Base-by-base conservation (phyloP, 1,284 basidiomycete species). In the Ustilago esculenta region DNA sequence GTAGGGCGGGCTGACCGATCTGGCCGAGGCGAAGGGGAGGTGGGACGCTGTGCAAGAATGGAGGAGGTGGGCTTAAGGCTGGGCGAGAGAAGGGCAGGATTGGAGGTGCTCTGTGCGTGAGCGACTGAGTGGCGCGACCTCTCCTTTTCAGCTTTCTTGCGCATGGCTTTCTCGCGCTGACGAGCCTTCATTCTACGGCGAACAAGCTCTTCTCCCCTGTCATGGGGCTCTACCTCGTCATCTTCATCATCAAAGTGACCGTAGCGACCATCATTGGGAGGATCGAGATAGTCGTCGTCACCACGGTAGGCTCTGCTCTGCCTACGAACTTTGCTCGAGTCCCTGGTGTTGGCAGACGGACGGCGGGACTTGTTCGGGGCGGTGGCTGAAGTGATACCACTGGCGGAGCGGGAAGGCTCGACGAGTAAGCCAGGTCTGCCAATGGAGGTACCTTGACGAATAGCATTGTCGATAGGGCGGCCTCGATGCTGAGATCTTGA, bases 151-250 rank as follows among this genome's bases (percentile, higher is more conserved):
- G 82, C 82, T 50, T 79, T 77, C 51, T 75, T 79, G 23, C 67
- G 63, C 40, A 56, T 20, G 8, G 69, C 77, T 59, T 81, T 81
- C 39, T 82, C 79, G 25, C 74, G 59, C 50, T 81, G 77, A 14
- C 86, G 75, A 49, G 85, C 85, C 61, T 83, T 83, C 80, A 85
- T 84, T 24, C 86, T 75, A 35, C 84, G 81, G 32, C 84, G 80
- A 52, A 87, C 85, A 9, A 87, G 84, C 67, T 85, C 85, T 57
- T 86, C 85, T 8, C 86, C 86, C 23, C 86, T 80, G 72, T 87
- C 86, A 30, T 81, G 76, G 10, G 82, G 79, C 37, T 82, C 74
- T 9, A 83, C 82, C 57, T 85, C 86, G 56, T 87, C 86, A 51
- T 86, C 85, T 21, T 82, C 45, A 1, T 67, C 56, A 36, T 61